Percentiles rank a stretch among this genome's conserved stretches.
phyloP scores from a whole-genome alignment of 257 asterid species.

The Craterostigma plantagineum region DNA sequence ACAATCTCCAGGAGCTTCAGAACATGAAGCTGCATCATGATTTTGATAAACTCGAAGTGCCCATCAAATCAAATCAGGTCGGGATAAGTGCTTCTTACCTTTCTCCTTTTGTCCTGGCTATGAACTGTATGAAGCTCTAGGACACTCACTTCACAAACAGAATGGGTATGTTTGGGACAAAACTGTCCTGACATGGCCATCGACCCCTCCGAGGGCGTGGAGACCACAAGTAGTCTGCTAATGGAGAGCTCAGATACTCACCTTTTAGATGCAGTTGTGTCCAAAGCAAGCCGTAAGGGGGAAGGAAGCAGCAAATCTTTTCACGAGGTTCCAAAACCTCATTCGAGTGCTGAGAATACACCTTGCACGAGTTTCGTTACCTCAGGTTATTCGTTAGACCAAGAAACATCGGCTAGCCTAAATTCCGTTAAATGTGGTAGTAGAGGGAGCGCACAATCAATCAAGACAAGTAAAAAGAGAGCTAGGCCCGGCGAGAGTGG shows the following conservation, averaged over 20 bases:
- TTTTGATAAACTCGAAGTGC: conserved; percentile 16
- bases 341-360: conserved; percentile 39
- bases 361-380: conserved; percentile 54
- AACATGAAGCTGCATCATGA: conserved; percentile 18
- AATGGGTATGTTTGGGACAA: conserved; percentile 22
- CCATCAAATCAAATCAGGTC: conserved; percentile 8
- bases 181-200: conserved; percentile 27
- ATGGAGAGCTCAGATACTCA: conserved; percentile 35
- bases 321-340: conserved; percentile 25
- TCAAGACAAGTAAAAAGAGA: conserved; percentile 51
- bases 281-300: conserved; percentile 30
- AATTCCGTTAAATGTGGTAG: conserved; percentile 50
- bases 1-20: conserved; percentile 14
- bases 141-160: conserved; percentile 47
- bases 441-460: conserved; percentile 47
- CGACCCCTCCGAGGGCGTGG: conserved; percentile 44
- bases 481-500: conserved; percentile 86
- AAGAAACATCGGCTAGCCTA: conserved; percentile 42
- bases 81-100: conserved; percentile 18
- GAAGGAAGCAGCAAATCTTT: conserved; percentile 23
- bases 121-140: conserved; percentile 81
- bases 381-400: conserved; percentile 51
- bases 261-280: conserved; percentile 91
- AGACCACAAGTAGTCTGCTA: conserved; percentile 28
- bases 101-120: conserved; percentile 52